Evolutionary conservation across 1,284 basidiomycete species (phyloP).

Genomic region (Cronartium ribicola): DNA sequence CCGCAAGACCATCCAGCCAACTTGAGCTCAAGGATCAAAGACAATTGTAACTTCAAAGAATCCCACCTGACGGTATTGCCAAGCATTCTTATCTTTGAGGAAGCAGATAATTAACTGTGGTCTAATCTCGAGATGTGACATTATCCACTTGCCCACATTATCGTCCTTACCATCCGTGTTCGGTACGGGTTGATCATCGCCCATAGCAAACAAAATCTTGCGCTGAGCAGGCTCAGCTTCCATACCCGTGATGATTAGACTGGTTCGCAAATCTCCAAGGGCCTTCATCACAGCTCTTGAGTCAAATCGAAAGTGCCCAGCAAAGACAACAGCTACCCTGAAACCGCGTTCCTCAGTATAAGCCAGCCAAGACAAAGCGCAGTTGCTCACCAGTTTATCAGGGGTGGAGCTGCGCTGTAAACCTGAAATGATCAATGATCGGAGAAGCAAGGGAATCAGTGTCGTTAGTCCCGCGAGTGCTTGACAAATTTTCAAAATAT

Average conservation of each 20-base stretch:
- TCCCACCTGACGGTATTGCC: conserved; percentile 36
- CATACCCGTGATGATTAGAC: conserved; percentile 14
- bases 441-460: not conserved
- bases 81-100: conserved; percentile 29
- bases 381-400: conserved; percentile 31
- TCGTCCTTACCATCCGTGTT: not conserved
- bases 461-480: not conserved
- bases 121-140: conserved; percentile 26
- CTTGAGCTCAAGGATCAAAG: not conserved
- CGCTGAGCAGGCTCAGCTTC: conserved; percentile 3
- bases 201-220: conserved; percentile 2
- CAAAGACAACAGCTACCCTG: conserved; percentile 23
- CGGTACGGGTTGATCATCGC: not conserved
- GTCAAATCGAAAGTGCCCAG: not conserved
- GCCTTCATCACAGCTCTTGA: not conserved
- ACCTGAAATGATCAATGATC: not conserved
- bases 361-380: not conserved
- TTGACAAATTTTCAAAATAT: not conserved
- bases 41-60: not conserved
- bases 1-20: not conserved
- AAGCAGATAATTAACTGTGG: conserved; percentile 38
- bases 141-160: conserved; percentile 30
- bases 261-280: not conserved
- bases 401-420: conserved; percentile 3
- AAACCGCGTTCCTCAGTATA: not conserved